Conservation (phyloP, 768 basidiomycete genomes). For the Tephrocybe sp. region DNA sequence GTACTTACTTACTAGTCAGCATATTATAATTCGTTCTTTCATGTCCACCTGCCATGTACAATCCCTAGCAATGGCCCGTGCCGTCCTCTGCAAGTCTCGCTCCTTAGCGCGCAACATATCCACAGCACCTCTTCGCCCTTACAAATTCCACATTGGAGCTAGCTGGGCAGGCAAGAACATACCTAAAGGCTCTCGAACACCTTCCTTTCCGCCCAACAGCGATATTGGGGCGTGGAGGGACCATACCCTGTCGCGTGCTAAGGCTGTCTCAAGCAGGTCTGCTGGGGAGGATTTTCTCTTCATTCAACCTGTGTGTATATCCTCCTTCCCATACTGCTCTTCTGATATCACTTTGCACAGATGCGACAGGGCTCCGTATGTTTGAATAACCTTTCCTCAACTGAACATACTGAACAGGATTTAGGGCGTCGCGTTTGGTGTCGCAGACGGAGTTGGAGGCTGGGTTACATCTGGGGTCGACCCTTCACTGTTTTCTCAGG, state of each 20-base stretch:
- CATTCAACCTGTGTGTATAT: slow-evolving; percentile 59
- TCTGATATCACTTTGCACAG: slow-evolving; percentile 31
- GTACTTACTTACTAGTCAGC: no score
- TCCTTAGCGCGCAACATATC: slow-evolving; percentile 14
- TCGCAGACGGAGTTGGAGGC: slow-evolving; percentile 93
- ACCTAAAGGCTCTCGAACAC: slow-evolving; percentile 29
- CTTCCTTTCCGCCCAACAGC: slow-evolving; percentile 56
- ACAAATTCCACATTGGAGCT: slow-evolving; percentile 71
- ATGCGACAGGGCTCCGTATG: slow-evolving; percentile 80
- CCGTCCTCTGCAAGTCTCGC: slow-evolving; percentile 13
- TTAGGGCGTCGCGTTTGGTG: slow-evolving; percentile 76
- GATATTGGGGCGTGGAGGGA: slow-evolving; percentile 71
- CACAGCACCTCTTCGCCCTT: slow-evolving; percentile 37
- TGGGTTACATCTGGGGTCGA: slow-evolving; percentile 86
- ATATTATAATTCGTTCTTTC: neutral
- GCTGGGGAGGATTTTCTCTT: slow-evolving; percentile 53
- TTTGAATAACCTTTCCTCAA: slow-evolving; percentile 30
- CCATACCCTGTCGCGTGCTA: slow-evolving; percentile 48
- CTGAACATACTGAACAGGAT: slow-evolving; percentile 2
- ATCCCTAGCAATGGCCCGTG: slow-evolving; percentile 12
- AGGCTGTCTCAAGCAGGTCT: slow-evolving; percentile 32
- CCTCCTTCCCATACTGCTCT: neutral
- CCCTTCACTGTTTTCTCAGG: slow-evolving; percentile 87
- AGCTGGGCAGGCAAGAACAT: slow-evolving; percentile 73
- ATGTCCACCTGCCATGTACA: slow-evolving; percentile 11